These are phyloP conservation scores for Diddensiella caesifluorescens DNA, from an alignment of 805 yeast genomes.

Conservation along the genomic window DNA sequence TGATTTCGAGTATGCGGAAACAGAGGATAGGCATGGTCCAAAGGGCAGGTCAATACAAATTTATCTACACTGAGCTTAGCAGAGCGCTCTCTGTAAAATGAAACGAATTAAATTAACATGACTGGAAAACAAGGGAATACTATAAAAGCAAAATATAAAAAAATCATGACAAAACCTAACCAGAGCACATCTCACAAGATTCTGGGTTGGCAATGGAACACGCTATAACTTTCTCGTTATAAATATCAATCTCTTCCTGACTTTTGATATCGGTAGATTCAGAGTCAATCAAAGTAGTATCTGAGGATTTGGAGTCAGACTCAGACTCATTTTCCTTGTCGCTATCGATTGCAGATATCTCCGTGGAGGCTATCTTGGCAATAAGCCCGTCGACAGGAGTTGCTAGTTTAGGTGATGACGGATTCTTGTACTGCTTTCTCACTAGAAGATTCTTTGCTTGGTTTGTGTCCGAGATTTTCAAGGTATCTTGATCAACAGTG, in stretches of 20 bases:
- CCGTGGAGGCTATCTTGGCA: constrained; percentile 10
- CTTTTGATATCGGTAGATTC: constrained; percentile 32
- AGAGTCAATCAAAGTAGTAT: constrained; percentile 17
- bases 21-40: constrained; percentile 42
- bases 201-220: constrained; percentile 97
- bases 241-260: constrained; percentile 79
- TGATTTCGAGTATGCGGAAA: constrained; percentile 34
- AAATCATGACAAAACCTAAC: constrained; percentile 40
- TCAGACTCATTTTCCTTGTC: constrained; percentile 16
- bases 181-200: constrained; percentile 98
- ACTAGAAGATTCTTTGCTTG: constrained; percentile 15
- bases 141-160: constrained; percentile 4
- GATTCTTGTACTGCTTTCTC: constrained; percentile 22
- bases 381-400: constrained; percentile 7
- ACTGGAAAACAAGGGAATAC: constrained; percentile 3
- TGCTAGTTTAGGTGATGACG: constrained; percentile 6
- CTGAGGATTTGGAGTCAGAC: constrained; percentile 4
- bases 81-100: constrained; percentile 8
- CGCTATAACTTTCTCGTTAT: constrained; percentile 87
- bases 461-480: constrained; percentile 17
- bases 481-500: constrained; percentile 47
- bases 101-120: not conserved
- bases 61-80: constrained; percentile 32
- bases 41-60: constrained; percentile 34
- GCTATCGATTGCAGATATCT: constrained; percentile 9